Base-by-base conservation (phyloP, 192 early-diverging fungal genomes). In the Entomortierella parvispora region DNA sequence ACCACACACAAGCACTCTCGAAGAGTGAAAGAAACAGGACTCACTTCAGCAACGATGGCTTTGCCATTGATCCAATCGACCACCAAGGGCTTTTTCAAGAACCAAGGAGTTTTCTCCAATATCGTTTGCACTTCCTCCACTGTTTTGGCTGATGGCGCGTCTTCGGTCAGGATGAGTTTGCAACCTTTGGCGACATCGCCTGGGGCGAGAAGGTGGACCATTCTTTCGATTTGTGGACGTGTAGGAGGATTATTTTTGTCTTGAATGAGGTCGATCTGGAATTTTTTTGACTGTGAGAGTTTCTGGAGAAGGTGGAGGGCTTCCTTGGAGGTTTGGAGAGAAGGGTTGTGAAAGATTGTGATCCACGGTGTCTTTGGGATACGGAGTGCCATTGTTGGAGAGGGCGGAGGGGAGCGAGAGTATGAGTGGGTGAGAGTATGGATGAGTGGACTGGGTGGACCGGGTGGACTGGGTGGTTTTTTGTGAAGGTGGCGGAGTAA, bases 271-370 rank as follows among this genome's bases (percentile, higher is more conserved):
- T 68, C 60, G 42, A 77, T 29, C 12, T 57, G 20, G 43, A 64
- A 77, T 12, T 68, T 58, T 43, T 77, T 12, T 1, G 18, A 12
- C 18, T 31, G 25, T 9, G 74, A 52, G 34, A 42, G 47, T 15
- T 37, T 47, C 32, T 68, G 43, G 28, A 77, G 61, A 22, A 68
- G 60, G 4, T 54, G 31, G 20, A 77, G 54, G 18, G 61, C 65
- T 33, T 68, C 58, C 7, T 28, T 25, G 2, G 65, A 68, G 18
- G 45, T 23, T 3, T 50, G 45, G 20, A 20, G 42, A 17, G 57
- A 51, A 9, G 74, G 74, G 45, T 77, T 58, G 48, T 77, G 74
- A 31, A 68, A 77, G 28, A 77, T 50, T n/a, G 74, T 64, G 49
- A 77, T 23, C 51, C 63, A 52, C 17, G 66, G 58, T n/a, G 51